Evolutionary conservation across 805 yeast species (phyloP).

Genomic region (Barnettozyma pratensis): DNA sequence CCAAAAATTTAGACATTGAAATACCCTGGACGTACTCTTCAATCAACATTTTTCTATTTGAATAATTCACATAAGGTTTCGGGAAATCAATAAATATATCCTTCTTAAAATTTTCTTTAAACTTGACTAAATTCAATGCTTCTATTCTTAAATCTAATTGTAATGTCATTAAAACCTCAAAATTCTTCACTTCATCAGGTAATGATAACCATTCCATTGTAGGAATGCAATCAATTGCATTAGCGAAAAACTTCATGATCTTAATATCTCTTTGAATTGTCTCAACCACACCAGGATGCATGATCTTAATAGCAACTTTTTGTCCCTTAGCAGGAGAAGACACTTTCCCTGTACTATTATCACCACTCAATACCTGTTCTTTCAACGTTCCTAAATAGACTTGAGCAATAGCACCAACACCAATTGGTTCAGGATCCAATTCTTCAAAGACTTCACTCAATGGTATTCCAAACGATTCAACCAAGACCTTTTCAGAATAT

Average conservation of each 20-base stretch:
- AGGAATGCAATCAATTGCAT: conserved; percentile 64
- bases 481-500: conserved; percentile 54
- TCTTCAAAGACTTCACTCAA: conserved; percentile 75
- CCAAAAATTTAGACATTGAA: conserved; percentile 69
- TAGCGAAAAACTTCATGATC: conserved; percentile 81
- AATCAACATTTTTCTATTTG: conserved; percentile 69
- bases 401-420: conserved; percentile 99
- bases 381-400: conserved; percentile 75
- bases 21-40: conserved; percentile 84
- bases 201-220: conserved; percentile 97
- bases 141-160: conserved; percentile 91
- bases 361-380: conserved; percentile 29
- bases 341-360: not conserved
- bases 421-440: conserved; percentile 71
- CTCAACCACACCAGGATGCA: conserved; percentile 80
- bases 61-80: conserved; percentile 56
- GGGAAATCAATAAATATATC: conserved; percentile 72
- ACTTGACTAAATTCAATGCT: conserved; percentile 70
- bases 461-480: conserved; percentile 48
- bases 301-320: conserved; percentile 83
- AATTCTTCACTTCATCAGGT: conserved; percentile 91
- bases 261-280: conserved; percentile 74
- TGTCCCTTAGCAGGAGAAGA: conserved; percentile 33
- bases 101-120: conserved; percentile 61
- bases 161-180: conserved; percentile 75